Percentiles rank a stretch among this genome's conserved stretches.
Conservation (phyloP, 225 moss, liverwort and hornwort genomes). For the Thuidium tamariscinum region DNA sequence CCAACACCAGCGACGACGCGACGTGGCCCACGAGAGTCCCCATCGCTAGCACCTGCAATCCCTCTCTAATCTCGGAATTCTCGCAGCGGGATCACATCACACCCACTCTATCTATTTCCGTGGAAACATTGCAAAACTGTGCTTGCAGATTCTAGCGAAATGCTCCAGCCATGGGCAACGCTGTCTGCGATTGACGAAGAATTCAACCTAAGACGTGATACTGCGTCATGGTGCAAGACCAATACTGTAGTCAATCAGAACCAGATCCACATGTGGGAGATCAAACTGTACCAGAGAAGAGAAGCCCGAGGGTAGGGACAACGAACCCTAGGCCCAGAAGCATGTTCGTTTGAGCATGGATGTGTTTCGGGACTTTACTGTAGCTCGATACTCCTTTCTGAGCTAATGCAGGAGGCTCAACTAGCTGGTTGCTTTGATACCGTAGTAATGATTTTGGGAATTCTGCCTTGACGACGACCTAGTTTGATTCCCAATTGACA, state of each 20-base stretch:
- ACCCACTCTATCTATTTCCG: not conserved
- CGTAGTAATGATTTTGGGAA: not conserved
- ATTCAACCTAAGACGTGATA: not conserved
- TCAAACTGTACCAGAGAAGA: not conserved
- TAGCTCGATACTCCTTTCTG: not conserved
- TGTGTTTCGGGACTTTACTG: not conserved
- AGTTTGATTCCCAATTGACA: not conserved
- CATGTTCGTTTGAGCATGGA: not conserved
- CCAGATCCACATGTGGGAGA: not conserved
- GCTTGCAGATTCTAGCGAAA: not conserved
- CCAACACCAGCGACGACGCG: constrained; percentile 42
- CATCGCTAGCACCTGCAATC: constrained; percentile 18
- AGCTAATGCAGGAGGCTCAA: not conserved
- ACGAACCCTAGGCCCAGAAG: not conserved
- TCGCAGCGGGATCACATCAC: not conserved
- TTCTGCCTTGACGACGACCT: not conserved
- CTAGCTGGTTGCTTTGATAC: not conserved
- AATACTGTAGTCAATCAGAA: not conserved
- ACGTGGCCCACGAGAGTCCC: constrained; percentile 60
- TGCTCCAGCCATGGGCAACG: not conserved
- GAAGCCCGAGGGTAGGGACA: not conserved
- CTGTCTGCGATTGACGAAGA: not conserved
- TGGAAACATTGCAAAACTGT: not conserved
- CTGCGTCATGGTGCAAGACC: not conserved
- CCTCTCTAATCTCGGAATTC: not conserved